Evolutionary conservation across 768 basidiomycete species (phyloP).

Genomic region (Tulasnella calospora): DNA sequence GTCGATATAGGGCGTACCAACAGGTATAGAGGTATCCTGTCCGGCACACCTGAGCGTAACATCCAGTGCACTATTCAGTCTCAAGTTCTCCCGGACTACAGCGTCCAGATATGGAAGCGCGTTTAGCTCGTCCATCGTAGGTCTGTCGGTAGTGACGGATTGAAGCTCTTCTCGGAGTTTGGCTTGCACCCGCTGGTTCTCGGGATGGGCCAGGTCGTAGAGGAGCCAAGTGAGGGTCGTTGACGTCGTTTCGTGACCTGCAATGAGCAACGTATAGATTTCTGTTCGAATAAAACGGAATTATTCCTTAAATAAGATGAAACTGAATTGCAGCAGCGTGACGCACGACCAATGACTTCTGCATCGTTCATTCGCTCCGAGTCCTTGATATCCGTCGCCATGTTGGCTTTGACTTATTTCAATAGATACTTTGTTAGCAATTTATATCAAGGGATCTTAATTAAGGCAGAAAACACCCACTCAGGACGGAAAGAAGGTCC

Average conservation of each 20-base stretch:
- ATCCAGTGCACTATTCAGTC: not conserved
- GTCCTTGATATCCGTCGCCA: constrained; percentile 54
- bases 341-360: constrained; percentile 56
- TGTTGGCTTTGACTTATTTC: constrained; percentile 51
- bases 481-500: constrained; percentile 14
- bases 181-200: constrained; percentile 35
- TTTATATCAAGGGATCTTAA: not conserved
- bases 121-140: constrained; percentile 32
- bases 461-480: not conserved
- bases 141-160: constrained; percentile 23
- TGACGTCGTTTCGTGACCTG: constrained; percentile 54
- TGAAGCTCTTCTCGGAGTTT: constrained; percentile 35
- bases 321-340: not conserved
- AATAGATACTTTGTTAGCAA: not conserved
- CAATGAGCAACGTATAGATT: constrained; percentile 28
- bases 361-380: constrained; percentile 54
- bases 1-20: constrained; percentile 16
- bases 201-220: constrained; percentile 20
- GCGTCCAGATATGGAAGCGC: constrained; percentile 35
- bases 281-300: not conserved
- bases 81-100: constrained; percentile 22
- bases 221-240: constrained; percentile 7
- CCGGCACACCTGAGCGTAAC: not conserved
- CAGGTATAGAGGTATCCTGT: constrained; percentile 19
- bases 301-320: not conserved